Conservation (phyloP, 768 basidiomycete genomes). For the Gautieria morchelliformis region DNA sequence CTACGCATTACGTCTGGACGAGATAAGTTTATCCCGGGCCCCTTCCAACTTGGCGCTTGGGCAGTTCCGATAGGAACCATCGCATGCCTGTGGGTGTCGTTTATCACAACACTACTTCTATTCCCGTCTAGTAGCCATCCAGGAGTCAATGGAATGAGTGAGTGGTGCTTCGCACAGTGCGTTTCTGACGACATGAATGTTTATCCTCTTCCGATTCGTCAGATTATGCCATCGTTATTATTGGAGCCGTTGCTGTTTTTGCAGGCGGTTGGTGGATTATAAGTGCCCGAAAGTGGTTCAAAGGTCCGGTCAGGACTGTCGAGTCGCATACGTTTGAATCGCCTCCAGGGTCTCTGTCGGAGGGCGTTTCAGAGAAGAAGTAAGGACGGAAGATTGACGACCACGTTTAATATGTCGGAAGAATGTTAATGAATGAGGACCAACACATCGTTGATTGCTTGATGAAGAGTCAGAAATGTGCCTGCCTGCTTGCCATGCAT, state of each 20-base stretch:
- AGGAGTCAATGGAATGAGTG: conserved; percentile 45
- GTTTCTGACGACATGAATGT: background rate
- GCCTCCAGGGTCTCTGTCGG: no score
- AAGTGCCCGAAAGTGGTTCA: conserved; percentile 65
- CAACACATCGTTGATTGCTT: no score
- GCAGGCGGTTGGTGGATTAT: conserved; percentile 54
- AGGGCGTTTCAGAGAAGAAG: no score
- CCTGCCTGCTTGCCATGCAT: no score
- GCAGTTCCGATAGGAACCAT: conserved; percentile 47
- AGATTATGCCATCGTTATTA: conserved; percentile 66
- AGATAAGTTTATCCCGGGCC: conserved; percentile 45
- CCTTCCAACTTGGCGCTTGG: conserved; percentile 54
- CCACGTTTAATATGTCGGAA: no score
- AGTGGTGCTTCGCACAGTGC: conserved; percentile 16
- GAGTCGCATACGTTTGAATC: background rate
- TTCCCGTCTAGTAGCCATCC: conserved; percentile 40
- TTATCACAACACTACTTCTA: conserved; percentile 48
- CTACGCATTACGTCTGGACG: conserved; percentile 63
- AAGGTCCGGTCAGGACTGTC: conserved; percentile 49
- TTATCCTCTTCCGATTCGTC: background rate
- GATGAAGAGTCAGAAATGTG: no score
- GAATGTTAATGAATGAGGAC: no score
- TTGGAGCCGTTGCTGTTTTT: conserved; percentile 56
- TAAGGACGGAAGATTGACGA: no score
- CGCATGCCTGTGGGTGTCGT: conserved; percentile 58